A percentile compares a stretch with the other conserved stretches of the same genome.
These are phyloP conservation scores for Gossypium bickii DNA, from an alignment of 345 rosid genomes.

Conservation along the genomic window DNA sequence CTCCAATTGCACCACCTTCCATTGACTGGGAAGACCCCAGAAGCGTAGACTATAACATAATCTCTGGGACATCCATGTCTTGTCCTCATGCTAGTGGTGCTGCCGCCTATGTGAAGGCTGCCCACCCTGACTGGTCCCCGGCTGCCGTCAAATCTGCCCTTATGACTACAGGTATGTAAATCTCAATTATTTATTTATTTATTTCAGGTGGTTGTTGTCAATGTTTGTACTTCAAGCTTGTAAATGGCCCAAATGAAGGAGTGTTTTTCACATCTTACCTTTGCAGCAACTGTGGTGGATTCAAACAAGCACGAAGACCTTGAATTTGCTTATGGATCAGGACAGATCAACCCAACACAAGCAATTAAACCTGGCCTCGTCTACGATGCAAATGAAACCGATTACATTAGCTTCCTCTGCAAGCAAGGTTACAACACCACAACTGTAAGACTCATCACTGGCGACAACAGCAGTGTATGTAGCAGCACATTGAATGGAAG, in stretches of 20 bases:
- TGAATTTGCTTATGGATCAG: conserved; percentile 39
- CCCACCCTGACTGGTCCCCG: conserved; percentile 19
- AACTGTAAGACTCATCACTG: conserved; percentile 24
- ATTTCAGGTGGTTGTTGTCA: too few relatives aligned
- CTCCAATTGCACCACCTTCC: conserved; percentile 18
- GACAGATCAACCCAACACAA: conserved; percentile 33
- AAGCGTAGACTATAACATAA: conserved; percentile 13
- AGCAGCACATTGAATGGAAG: conserved; percentile 21
- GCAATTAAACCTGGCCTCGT: conserved; percentile 38
- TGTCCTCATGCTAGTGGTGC: conserved; percentile 20
- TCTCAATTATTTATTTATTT: background rate
- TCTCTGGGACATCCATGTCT: conserved; percentile 28
- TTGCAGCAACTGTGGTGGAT: conserved; percentile 23
- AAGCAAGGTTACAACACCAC: conserved; percentile 36
- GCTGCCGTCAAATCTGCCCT: conserved; percentile 17
- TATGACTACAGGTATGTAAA: conserved; percentile 25
- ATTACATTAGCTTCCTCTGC: conserved; percentile 47
- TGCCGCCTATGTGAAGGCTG: conserved; percentile 17
- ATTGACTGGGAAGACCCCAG: background rate
- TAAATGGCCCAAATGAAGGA: too few relatives aligned
- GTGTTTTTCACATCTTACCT: too few relatives aligned
- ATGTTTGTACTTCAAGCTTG: too few relatives aligned
- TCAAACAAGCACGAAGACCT: conserved; percentile 30
- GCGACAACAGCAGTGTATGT: conserved; percentile 30
- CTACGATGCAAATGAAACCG: conserved; percentile 31